Conservation (phyloP, 257 asterid genomes). For the Plantago major region DNA sequence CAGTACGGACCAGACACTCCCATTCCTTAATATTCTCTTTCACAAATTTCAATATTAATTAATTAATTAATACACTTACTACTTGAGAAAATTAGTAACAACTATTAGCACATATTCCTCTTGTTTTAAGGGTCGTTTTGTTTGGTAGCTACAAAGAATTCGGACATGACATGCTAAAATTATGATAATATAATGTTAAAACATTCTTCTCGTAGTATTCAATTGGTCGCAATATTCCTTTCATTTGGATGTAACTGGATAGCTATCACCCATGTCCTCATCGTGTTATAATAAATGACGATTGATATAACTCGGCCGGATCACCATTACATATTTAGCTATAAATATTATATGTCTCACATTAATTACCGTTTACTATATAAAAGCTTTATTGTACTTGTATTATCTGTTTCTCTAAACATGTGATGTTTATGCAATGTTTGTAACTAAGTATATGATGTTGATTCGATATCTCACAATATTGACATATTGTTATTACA, state of each 20-base stretch:
- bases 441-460: no score
- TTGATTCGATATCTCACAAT: no score
- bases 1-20: conserved; percentile 23
- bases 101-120: background rate
- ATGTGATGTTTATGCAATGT: no score
- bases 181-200: conserved; percentile 7
- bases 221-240: conserved; percentile 15
- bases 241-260: conserved; percentile 17
- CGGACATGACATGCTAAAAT: background rate
- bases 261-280: conserved; percentile 9
- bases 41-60: background rate
- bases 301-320: no score
- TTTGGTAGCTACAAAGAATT: conserved; percentile 1
- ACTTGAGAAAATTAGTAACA: no score
- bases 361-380: no score
- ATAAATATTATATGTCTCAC: no score
- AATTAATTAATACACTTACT: background rate
- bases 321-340: no score
- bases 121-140: conserved; percentile 10
- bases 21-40: conserved; percentile 17
- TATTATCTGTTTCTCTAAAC: no score
- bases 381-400: no score
- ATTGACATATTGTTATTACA: no score
- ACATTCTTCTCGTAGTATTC: conserved; percentile 21
- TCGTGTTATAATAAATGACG: background rate